Base-by-base conservation (phyloP, 139 green algal species). In the Gonium pectorale region DNA sequence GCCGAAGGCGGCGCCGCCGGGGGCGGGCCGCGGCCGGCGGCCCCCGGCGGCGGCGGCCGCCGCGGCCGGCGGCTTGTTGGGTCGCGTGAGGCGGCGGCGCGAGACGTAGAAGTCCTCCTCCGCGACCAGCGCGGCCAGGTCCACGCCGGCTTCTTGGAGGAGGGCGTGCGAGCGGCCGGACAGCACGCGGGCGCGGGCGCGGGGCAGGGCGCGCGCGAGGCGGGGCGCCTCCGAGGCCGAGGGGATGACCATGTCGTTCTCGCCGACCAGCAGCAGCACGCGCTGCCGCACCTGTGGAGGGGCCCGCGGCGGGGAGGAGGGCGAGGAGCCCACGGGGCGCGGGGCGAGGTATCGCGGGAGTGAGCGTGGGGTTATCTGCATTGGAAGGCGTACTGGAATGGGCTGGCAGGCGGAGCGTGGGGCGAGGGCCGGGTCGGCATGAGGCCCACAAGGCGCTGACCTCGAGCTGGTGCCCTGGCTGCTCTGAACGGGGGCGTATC, bases 101-200 rank as follows among this genome's bases (percentile, higher is more conserved):
- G 63, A 38, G 8, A 92, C 71, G 77, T 96, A 98, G 70, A 98
- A 97, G 21, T 94, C 95, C 83, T 96, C 87, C 67, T 96, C 90
- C 79, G 71, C 54, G 73, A 98, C 46, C 21, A 98, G 92, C 6
- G 72, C 38, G 0, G 87, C 75, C 66, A 98, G 80, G 68, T 96
- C 86, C 17, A 97, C 79, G n/a, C 92, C 91, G 0, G 86, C 89
- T 86, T 98, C 92, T 90, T 96, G 92, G 77, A 99, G 90, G 88
- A 97, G 74, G 1, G 95, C 95, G 86, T 98, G 96, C 56, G 89
- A 93, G 51, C 89, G 64, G 17, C 90, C 88, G 27, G 40, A 33
- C 70, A 95, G 54, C 56, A 90, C 35, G 8, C 51, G 19, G 15
- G 88, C 72, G 5, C 78, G 72, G 51, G 80, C 90, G 15, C 94